phyloP scores from a whole-genome alignment of 176 grass and related monocot species.

The Carex scoparia region DNA sequence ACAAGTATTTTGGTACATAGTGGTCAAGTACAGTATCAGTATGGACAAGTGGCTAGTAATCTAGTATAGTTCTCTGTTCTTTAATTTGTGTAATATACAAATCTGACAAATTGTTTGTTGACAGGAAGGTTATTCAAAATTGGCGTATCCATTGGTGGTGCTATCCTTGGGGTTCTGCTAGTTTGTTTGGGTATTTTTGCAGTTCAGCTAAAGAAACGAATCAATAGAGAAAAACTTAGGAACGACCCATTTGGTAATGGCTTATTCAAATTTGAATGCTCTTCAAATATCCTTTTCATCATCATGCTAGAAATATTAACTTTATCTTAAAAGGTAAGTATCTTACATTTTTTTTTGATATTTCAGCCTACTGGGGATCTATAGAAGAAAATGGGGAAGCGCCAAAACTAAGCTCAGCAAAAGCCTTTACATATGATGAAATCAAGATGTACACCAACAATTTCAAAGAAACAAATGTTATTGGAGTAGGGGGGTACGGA shows the following conservation, averaged over 20 bases:
- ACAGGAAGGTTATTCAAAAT: conserved; percentile 28
- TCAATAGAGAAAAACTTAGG: conserved; percentile 35
- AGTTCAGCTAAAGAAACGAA: conserved; percentile 37
- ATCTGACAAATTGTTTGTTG: background rate
- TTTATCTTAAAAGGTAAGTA: background rate
- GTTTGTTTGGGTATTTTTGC: conserved; percentile 42
- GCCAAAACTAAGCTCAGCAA: conserved; percentile 57
- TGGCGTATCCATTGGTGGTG: conserved; percentile 33
- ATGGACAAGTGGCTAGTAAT: background rate
- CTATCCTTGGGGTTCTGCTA: conserved; percentile 35
- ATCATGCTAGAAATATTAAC: background rate
- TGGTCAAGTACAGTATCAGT: background rate
- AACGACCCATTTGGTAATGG: conserved; percentile 64
- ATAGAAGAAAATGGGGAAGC: conserved; percentile 51
- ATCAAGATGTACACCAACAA: conserved; percentile 67
- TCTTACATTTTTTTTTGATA: background rate
- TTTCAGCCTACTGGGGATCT: conserved; percentile 67
- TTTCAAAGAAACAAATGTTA: conserved; percentile 60
- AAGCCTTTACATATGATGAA: conserved; percentile 62
- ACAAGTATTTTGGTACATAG: background rate
- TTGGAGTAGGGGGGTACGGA: conserved; percentile 84
- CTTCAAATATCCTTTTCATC: background rate
- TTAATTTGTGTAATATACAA: conserved; percentile 14
- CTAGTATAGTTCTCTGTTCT: background rate
- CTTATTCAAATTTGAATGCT: background rate